Evolutionary conservation across 305 asterid species (phyloP), one percentile per base, ranked within the genome.

Genomic region (Plantago coronopus): DNA sequence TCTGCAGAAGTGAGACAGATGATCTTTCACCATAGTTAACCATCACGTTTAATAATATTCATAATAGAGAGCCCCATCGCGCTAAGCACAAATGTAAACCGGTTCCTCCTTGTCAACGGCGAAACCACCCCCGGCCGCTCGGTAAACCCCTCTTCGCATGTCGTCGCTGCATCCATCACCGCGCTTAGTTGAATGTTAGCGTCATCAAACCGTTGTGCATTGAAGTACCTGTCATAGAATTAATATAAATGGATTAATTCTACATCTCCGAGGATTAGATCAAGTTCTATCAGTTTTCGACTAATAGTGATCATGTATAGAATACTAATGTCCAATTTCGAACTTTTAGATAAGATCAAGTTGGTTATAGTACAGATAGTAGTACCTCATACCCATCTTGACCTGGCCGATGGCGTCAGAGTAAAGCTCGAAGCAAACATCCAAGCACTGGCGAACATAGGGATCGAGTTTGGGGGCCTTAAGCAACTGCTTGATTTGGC

Each of bases 111-210:
- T 0, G 77, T 81, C 43, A 89, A 48, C 0, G 96, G 95, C 23
- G 96, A 89, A 23, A 70, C 80, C 15, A 56, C 76, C 3, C 85
- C 87, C 2, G 10, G 17, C 58, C 67, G 67, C 54, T 87, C 95
- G 27, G 21, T 54, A 37, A 90, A 90, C 0, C 89, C 95, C 2
- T 80, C 85, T 54, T 90, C 94, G 27, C 97, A 90, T 0, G 89
- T 82, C 0, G 81, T 78, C 2, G 89, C 57, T 8, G 85, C 94
- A 21, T 76, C 86, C 82, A 80, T 69, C 14, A 87, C 17, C 21
- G 96, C 64, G 29, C 83, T 79, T 21, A 90, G 63, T 67, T 79
- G 69, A 2, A 82, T 20, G 16, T 82, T 83, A 0, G 94, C 95
- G 17, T 88, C 97, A 1, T 51, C 70, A 3, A 65, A 86, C 23